phyloP scores from a whole-genome alignment of 345 rosid species.

The Sonneratia caseolaris region DNA sequence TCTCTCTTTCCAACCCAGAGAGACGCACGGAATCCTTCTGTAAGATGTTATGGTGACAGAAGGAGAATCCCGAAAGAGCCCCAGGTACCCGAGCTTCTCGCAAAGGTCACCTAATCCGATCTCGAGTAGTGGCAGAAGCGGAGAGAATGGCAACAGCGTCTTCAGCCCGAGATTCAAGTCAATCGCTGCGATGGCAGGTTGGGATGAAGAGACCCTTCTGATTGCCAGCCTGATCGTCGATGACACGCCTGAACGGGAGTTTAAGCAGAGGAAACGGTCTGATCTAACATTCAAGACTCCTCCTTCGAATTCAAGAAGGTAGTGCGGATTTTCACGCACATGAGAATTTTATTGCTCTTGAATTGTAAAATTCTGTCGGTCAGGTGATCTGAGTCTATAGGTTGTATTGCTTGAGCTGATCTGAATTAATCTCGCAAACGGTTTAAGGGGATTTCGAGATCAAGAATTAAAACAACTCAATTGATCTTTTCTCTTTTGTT shows the following conservation, averaged over 20 bases:
- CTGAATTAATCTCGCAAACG: neutral
- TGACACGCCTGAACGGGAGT: slow-evolving; percentile 70
- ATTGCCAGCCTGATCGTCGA: slow-evolving; percentile 68
- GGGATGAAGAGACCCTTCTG: slow-evolving; percentile 87
- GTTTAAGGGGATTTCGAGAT: neutral
- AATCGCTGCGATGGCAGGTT: slow-evolving; percentile 87
- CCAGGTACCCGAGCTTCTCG: slow-evolving; percentile 19
- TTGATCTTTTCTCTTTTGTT: neutral
- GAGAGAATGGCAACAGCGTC: slow-evolving; percentile 17
- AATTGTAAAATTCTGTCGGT: neutral
- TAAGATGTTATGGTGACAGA: slow-evolving; percentile 32
- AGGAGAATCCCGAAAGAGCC: slow-evolving; percentile 17
- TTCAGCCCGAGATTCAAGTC: slow-evolving; percentile 86
- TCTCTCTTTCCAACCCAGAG: neutral
- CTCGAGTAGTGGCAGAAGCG: slow-evolving; percentile 16
- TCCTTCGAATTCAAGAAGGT: slow-evolving; percentile 67
- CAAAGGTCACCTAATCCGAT: slow-evolving; percentile 13
- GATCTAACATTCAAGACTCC: slow-evolving; percentile 50
- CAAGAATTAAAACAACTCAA: neutral
- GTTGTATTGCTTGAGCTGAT: neutral
- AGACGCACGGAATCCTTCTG: neutral
- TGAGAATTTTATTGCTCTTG: neutral
- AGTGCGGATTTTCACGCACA: neutral
- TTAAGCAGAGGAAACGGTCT: slow-evolving; percentile 53
- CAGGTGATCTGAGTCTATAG: neutral